Evolutionary conservation across 257 asterid genomes (phyloP).

Genomic region (Nicotiana tomentosiformis): DNA sequence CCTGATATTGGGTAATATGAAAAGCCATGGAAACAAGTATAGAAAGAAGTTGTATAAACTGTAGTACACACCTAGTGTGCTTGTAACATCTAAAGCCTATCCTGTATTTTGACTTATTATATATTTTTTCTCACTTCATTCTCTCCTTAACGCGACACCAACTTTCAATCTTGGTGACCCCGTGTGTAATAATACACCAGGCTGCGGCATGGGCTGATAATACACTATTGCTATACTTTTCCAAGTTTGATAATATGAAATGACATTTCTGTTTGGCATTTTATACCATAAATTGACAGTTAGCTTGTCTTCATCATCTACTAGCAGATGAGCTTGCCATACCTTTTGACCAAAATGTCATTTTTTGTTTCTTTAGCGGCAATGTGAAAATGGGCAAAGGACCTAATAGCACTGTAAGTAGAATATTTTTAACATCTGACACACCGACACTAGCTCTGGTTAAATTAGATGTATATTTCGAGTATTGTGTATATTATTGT

Average conservation of each 20-base stretch:
- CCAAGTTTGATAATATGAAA: background rate
- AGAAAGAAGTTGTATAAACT: background rate
- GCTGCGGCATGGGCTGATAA: background rate
- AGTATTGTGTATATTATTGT: slow-evolving; percentile 10
- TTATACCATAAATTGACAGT: background rate
- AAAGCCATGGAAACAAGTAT: background rate
- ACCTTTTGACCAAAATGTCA: slow-evolving; percentile 10
- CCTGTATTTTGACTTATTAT: background rate
- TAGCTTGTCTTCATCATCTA: background rate
- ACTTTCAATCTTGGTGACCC: background rate
- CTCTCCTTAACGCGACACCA: background rate
- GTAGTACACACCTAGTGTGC: background rate
- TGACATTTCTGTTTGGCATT: background rate
- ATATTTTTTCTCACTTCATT: background rate
- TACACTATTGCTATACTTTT: background rate
- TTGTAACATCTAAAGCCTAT: background rate
- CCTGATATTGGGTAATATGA: background rate
- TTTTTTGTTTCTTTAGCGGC: background rate
- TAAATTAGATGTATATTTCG: slow-evolving; percentile 15
- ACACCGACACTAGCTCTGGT: slow-evolving; percentile 27
- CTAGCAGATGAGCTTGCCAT: background rate
- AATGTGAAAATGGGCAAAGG: background rate
- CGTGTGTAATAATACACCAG: background rate
- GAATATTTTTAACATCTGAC: background rate
- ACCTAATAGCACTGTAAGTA: background rate